Base-by-base conservation (phyloP, 2,329 filamentous ascomycete genomes). In the Botrytis medusae region DNA sequence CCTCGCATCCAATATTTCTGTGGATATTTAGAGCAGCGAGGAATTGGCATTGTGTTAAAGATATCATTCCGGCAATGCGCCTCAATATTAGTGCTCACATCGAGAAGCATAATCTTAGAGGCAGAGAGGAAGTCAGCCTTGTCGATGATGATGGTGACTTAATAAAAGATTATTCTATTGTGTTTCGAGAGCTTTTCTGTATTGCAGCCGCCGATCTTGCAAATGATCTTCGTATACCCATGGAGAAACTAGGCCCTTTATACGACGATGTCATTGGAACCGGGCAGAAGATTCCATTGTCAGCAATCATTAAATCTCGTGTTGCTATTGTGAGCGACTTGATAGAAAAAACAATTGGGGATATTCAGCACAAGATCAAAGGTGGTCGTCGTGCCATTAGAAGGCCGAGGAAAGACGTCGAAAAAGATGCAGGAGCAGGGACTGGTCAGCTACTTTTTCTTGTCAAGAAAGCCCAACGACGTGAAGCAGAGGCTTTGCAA, bases 161-260 rank as follows among this genome's bases (percentile, higher is more conserved):
- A 20, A 88, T 92, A 70, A 85, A 89, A 18, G 87, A 93, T 74
- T 95, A 95, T 80, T 91, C 93, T 48, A 84, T 91, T 25, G 86
- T 95, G 2, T 94, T 97, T 80, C 90, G 93, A 37, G 93, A 97
- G 79, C 86, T 95, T 16, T 97, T 97, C 81, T 97, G 93, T 79
- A 86, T 93, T 16, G 92, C 93, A 3, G 93, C 94, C 1, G 86
- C 90, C 9, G 88, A 90, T n/a, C 87, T 97, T 12, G 92, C 94
- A 0, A 85, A 88, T 20, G 87, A 89, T 70, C 84, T 95, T 75
- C 88, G 89, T 74, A 87, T 88, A 60, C 86, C 87, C 5, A 82
- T 95, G 2, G 85, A 87, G 10, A 85, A 89, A 6, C 82, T 92
- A 12, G 93, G 93, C 8, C 85, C 89, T 16, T 84, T 96, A 1